Percentiles rank a stretch among this genome's conserved stretches.
These are phyloP conservation scores for Auricularia cornea DNA, from an alignment of 768 basidiomycete species.

Conservation along the genomic window DNA sequence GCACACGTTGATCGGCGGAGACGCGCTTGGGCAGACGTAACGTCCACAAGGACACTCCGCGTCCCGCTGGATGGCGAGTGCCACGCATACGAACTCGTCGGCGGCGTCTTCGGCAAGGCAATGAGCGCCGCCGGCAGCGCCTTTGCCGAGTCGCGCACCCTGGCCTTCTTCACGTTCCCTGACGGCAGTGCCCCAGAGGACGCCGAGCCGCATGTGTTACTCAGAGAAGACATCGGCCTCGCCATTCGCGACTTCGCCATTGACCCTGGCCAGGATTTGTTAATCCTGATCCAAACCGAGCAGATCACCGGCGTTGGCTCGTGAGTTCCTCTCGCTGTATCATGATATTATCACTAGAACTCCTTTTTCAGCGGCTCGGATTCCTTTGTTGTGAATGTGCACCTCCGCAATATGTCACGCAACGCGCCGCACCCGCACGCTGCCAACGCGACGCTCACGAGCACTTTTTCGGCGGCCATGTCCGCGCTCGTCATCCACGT, in stretches of 20 bases:
- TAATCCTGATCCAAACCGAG: constrained; percentile 26
- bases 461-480: constrained; percentile 14
- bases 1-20: constrained; percentile 27
- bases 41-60: constrained; percentile 15
- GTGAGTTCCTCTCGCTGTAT: constrained; percentile 17
- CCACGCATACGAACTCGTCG: constrained; percentile 53
- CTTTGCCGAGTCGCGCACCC: constrained; percentile 12
- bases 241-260: constrained; percentile 49
- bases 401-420: constrained; percentile 37
- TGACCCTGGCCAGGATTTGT: constrained; percentile 57
- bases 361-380: neutral
- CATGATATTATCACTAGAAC: constrained; percentile 11
- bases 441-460: constrained; percentile 18
- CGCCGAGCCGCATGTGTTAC: constrained; percentile 12
- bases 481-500: constrained; percentile 36
- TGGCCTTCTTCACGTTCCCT: constrained; percentile 13
- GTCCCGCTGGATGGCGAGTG: constrained; percentile 30
- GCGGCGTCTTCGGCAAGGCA: constrained; percentile 46
- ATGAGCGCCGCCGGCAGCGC: constrained; percentile 11
- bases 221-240: constrained; percentile 30
- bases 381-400: constrained; percentile 18
- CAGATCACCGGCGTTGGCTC: neutral
- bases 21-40: constrained; percentile 26
- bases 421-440: constrained; percentile 38
- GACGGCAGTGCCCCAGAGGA: constrained; percentile 4